These are phyloP conservation scores for Fusarium papillatum DNA, from an alignment of 2,329 filamentous ascomycete genomes.

Conservation along the genomic window DNA sequence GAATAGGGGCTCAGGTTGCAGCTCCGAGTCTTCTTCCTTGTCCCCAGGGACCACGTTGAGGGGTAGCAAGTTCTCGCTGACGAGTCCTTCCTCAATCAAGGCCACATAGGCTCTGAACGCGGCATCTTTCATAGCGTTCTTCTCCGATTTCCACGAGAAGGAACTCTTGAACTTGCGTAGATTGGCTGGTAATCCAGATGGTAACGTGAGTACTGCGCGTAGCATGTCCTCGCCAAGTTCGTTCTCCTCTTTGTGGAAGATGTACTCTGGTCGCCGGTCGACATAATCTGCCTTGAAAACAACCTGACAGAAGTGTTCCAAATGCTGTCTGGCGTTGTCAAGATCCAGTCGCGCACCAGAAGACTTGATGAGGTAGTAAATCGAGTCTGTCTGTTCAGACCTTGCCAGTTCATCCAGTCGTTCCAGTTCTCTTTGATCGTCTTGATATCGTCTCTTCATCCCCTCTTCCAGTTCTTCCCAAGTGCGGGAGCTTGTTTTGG, in stretches of 20 bases:
- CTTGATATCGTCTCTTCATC: constrained; percentile 80
- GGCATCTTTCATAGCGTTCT: constrained; percentile 82
- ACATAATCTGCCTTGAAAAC: constrained; percentile 71
- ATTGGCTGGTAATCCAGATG: constrained; percentile 72
- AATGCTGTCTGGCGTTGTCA: constrained; percentile 80
- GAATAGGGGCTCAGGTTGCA: constrained; percentile 53
- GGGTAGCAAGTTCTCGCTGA: constrained; percentile 86
- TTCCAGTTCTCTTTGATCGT: constrained; percentile 68
- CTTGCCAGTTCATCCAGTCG: constrained; percentile 64
- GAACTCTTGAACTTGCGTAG: constrained; percentile 44
- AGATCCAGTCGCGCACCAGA: constrained; percentile 77
- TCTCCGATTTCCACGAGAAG: constrained; percentile 76
- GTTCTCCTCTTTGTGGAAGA: constrained; percentile 55
- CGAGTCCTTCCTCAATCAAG: constrained; percentile 77
- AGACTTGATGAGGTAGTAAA: constrained; percentile 52
- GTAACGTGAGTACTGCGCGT: constrained; percentile 77
- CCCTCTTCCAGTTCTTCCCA: constrained; percentile 78
- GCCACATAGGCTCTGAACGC: constrained; percentile 84
- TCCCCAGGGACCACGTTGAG: constrained; percentile 57
- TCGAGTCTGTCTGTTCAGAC: constrained; percentile 37
- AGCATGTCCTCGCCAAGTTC: constrained; percentile 47
- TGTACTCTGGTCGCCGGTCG: constrained; percentile 78
- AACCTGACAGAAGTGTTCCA: constrained; percentile 84
- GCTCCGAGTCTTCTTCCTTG: constrained; percentile 52
- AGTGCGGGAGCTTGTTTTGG: constrained; percentile 48